Evolutionary conservation across 495 filamentous ascomycete genomes (phyloP).

Genomic region (Penicillium atrosanguineum): DNA sequence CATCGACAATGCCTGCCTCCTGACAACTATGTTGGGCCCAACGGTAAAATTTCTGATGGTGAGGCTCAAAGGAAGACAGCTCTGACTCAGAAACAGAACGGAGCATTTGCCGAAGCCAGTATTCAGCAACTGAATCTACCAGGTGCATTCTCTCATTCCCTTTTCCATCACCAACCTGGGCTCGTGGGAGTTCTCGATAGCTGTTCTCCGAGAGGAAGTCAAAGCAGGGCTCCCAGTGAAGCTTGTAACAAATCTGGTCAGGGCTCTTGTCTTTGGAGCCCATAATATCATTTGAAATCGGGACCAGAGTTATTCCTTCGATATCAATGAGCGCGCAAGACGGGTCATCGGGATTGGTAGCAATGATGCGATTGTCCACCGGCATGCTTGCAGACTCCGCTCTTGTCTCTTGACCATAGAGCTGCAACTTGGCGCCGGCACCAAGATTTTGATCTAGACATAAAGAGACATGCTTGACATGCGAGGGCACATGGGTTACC

Average conservation of each 20-base stretch:
- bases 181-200: slow-evolving; percentile 19
- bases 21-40: slow-evolving; percentile 26
- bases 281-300: slow-evolving; percentile 18
- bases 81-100: slow-evolving; percentile 28
- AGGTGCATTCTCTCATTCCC: slow-evolving; percentile 28
- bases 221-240: slow-evolving; percentile 51
- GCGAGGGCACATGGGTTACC: slow-evolving; percentile 19
- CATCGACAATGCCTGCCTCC: background rate
- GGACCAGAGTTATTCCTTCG: slow-evolving; percentile 17
- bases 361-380: slow-evolving; percentile 19
- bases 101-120: slow-evolving; percentile 36
- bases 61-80: slow-evolving; percentile 18
- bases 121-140: slow-evolving; percentile 34
- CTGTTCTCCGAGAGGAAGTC: slow-evolving; percentile 28
- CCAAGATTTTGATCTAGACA: slow-evolving; percentile 11
- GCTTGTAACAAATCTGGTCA: slow-evolving; percentile 37
- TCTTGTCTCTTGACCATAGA: slow-evolving; percentile 21
- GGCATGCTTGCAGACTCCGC: slow-evolving; percentile 35
- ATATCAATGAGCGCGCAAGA: slow-evolving; percentile 18
- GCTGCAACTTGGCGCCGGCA: slow-evolving; percentile 19
- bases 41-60: slow-evolving; percentile 27
- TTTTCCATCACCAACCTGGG: slow-evolving; percentile 4
- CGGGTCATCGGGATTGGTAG: slow-evolving; percentile 18
- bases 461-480: slow-evolving; percentile 20
- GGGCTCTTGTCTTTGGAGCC: slow-evolving; percentile 14